Base-by-base conservation (phyloP, 768 basidiomycete species). In the Lactarius deliciosus region DNA sequence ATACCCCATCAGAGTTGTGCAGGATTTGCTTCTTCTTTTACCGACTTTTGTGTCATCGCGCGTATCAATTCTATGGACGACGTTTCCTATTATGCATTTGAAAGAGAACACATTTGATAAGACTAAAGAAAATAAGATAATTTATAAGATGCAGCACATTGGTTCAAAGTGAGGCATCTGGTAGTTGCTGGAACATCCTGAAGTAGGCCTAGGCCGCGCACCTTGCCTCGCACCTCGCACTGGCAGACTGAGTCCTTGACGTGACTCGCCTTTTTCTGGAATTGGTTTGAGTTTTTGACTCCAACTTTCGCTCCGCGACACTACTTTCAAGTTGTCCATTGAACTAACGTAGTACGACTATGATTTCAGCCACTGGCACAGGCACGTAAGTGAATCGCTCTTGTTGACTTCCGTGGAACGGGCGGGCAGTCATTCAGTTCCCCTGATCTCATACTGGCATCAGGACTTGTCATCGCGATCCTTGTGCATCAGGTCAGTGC, bases 21-120 rank as follows among this genome's bases (percentile, higher is more conserved):
- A 28, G 25, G 47, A 59, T 43, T 47, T 20, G 5, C 45, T 50
- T 15, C n/a, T 36, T 40, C 3, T 28, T 13, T 34, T 22, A 30
- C 5, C 9, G 7, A 11, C 10, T 38, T 57, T 6, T 60, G 6
- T 47, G 36, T 25, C 13, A 59, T 34, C 13, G n/a, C 30, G 38
- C 30, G 28, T 61, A 41, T 40, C 63, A 30, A 30, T 30, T 61
- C n/a, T 41, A 56, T 41, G 36, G 28, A 64, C n/a, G 15, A 50
- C 32, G 22, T 54, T 54, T 55, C 45, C n/a, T 47, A 2, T 41
- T 8, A 41, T 41, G 5, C 7, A 10, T 47, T 22, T 47, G 45
- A 47, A 22, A 47, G 20, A 22, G 9, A n/a, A 47, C 10, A 47
- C 20, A 45, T 11, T 47, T 47, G 45, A 45, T 20, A n/a, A n/a